These are phyloP conservation scores for Dictyostelium capitatum DNA, from an alignment of 78 protist genomes.

Conservation along the genomic window DNA sequence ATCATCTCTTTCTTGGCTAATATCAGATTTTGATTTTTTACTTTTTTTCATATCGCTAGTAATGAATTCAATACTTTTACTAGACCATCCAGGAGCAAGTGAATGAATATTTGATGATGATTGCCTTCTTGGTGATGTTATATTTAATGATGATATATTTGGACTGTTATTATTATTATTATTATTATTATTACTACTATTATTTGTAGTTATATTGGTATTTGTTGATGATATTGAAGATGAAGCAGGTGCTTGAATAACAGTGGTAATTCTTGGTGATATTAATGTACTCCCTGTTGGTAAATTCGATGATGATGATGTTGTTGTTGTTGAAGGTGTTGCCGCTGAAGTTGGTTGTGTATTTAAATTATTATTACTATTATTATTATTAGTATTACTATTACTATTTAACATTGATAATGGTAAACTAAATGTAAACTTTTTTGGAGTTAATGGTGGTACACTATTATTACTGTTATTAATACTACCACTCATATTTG, in stretches of 20 bases:
- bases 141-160: too few relatives aligned
- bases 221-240: too few relatives aligned
- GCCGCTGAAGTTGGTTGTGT: not conserved
- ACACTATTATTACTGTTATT: not conserved
- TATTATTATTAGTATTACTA: not conserved
- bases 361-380: not conserved
- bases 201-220: too few relatives aligned
- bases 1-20: conserved; percentile 41
- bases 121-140: conserved; percentile 33
- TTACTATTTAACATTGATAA: conserved; percentile 6
- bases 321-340: not conserved
- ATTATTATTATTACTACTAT: too few relatives aligned
- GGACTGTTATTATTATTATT: not conserved
- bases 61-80: conserved; percentile 43
- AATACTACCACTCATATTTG: not conserved
- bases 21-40: conserved; percentile 12
- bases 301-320: conserved; percentile 3
- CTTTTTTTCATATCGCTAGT: conserved; percentile 32
- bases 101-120: conserved; percentile 34
- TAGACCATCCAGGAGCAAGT: conserved; percentile 13
- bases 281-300: not conserved
- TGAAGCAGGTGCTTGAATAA: not conserved
- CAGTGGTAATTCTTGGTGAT: conserved; percentile 19
- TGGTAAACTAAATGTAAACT: not conserved
- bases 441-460: not conserved